Percentiles rank a stretch among this genome's conserved stretches.
These are phyloP conservation scores for Crotalaria pallida DNA, from an alignment of 306 rosid genomes.

Conservation along the genomic window DNA sequence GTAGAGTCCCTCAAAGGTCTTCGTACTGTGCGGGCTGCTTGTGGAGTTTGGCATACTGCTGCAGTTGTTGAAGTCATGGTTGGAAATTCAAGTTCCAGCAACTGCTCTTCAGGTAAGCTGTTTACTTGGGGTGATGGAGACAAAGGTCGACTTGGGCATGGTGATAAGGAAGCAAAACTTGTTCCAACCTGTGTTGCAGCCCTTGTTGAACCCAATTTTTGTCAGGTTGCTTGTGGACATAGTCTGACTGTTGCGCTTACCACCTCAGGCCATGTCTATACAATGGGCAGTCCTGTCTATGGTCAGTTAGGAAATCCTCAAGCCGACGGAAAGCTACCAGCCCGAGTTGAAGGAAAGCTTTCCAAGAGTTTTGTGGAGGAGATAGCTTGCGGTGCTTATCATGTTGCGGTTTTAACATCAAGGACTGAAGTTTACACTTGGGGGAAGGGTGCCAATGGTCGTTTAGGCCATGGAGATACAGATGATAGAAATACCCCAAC, in stretches of 20 bases:
- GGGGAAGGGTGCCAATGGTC: slow-evolving; percentile 99
- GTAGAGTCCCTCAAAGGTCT: slow-evolving; percentile 97
- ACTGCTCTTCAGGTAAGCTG: slow-evolving; percentile 91
- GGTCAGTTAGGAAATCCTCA: slow-evolving; percentile 94
- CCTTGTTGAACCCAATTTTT: slow-evolving; percentile 86
- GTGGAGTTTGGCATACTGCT: slow-evolving; percentile 99
- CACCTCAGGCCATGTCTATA: slow-evolving; percentile 78
- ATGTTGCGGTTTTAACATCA: slow-evolving; percentile 91
- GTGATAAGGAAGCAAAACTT: slow-evolving; percentile 92
- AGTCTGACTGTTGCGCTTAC: slow-evolving; percentile 93
- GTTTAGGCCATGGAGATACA: slow-evolving; percentile 90
- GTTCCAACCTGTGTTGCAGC: slow-evolving; percentile 99
- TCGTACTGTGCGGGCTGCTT: slow-evolving; percentile 90
- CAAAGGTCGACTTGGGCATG: slow-evolving; percentile 97
- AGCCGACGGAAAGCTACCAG: slow-evolving; percentile 83
- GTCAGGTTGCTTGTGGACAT: slow-evolving; percentile 93
- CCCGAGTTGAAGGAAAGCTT: slow-evolving; percentile 80
- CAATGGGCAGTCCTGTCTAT: slow-evolving; percentile 97
- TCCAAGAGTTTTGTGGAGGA: slow-evolving; percentile 88
- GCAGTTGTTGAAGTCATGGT: slow-evolving; percentile 99
- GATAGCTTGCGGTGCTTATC: slow-evolving; percentile 97
- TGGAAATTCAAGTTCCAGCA: slow-evolving; percentile 87
- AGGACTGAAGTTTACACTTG: slow-evolving; percentile 96
- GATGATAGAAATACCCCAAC: slow-evolving; percentile 82
- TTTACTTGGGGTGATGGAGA: slow-evolving; percentile 99